Base-by-base conservation (phyloP, 2,329 filamentous ascomycete species). In the Sporothrix euskadiensis region DNA sequence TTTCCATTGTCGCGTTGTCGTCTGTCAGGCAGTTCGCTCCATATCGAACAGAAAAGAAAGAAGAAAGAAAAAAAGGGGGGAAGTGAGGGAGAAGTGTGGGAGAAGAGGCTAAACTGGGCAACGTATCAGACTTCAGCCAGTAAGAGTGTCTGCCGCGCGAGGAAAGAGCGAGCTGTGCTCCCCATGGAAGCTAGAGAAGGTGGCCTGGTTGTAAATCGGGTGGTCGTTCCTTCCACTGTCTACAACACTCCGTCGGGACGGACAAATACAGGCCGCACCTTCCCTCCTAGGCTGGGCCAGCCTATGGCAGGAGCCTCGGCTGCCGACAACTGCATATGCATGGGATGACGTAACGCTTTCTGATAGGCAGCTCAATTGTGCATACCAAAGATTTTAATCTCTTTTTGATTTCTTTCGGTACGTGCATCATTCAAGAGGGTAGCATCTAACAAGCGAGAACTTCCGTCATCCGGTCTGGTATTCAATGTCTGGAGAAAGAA, bases 161-260 rank as follows among this genome's bases (percentile, higher is more conserved):
- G 52, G 59, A 63, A 63, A 14, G 35, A 22, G 59, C 59, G 59
- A 63, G n/a, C 16, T 19, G 56, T 35, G 19, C 52, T 4, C 52
- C 9, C 26, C 26, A 26, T 26, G 26, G 26, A 26, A 16, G 9
- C 12, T 44, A 32, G 9, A 4, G 12, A 35, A 35, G 26, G 14
- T 61, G 54, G n/a, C n/a, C 19, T n/a, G 57, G 16, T 10, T 61
- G 39, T 26, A n/a, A 47, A 47, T 66, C 39, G 61, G 61, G 30
- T 30, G 39, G 61, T 66, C 39, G 39, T 66, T 66, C 61, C 35
- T 66, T 47, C 39, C 61, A 44, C 12, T 41, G 35, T 19, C 39
- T 26, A 19, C 39, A 7, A 30, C 61, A 12, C 69, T 57, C 69
- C 54, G 69, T 70, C 68, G 52, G 68, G n/a, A 12, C 68, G 68